A percentile compares a stretch with the other conserved stretches of the same genome.
Conservation (phyloP, 495 filamentous ascomycete genomes). For the Tuber brumale region DNA sequence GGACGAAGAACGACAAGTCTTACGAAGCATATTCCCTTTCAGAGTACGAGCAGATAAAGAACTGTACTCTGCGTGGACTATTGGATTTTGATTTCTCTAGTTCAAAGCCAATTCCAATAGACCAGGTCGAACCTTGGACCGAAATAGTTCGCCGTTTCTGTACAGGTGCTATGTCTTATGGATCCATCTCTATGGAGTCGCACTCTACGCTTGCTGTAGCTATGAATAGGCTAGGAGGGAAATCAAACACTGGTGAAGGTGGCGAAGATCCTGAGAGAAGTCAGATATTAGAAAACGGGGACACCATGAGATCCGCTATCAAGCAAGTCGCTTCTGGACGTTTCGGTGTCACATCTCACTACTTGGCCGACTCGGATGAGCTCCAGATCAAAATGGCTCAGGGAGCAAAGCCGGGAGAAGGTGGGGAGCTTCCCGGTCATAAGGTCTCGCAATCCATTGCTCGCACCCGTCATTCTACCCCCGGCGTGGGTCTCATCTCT, state of each 20-base stretch:
- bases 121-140: conserved; percentile 98
- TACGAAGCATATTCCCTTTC: conserved; percentile 95
- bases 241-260: conserved; percentile 98
- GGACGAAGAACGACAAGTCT: conserved; percentile 98
- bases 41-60: conserved; percentile 96
- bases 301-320: conserved; percentile 97
- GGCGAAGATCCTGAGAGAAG: conserved; percentile 95
- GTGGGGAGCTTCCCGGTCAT: conserved; percentile 95
- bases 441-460: conserved; percentile 97
- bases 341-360: conserved; percentile 97
- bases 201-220: conserved; percentile 95
- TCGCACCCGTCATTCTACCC: conserved; percentile 94
- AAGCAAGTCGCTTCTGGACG: conserved; percentile 98
- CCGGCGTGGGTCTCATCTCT: conserved; percentile 97
- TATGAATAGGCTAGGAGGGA: conserved; percentile 96
- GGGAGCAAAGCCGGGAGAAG: conserved; percentile 96
- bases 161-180: conserved; percentile 99
- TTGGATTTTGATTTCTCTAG: conserved; percentile 98
- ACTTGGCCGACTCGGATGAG: conserved; percentile 96
- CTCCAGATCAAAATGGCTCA: conserved; percentile 99
- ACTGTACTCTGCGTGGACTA: conserved; percentile 92
- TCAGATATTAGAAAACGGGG: conserved; percentile 77
- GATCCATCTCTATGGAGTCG: conserved; percentile 98
- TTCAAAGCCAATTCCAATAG: conserved; percentile 77
- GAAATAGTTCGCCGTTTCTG: conserved; percentile 97